Base-by-base conservation (phyloP, 805 yeast genomes). In the Wickerhamia fluorescens region DNA sequence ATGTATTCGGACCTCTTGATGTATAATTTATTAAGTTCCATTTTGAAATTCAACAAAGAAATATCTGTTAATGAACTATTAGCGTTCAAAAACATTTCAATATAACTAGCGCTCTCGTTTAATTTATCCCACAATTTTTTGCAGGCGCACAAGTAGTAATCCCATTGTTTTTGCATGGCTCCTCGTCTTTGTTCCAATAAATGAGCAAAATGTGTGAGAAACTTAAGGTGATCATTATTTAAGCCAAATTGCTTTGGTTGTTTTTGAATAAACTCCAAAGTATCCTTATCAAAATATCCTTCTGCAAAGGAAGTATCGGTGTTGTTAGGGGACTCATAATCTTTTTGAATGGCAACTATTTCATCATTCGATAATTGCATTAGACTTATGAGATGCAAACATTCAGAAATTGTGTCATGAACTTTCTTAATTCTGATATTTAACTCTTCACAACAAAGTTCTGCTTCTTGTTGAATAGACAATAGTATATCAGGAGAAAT, bases 1-100 rank as follows among this genome's bases (percentile, higher is more conserved):
- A 88, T 73, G 39, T 71, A 71, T 32, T 73, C 67, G 16, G 75
- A 68, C 41, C 89, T 75, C 51, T 75, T 72, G 16, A 61, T 54
- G 26, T 70, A 66, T 16, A 88, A 61, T 31, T 82, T 65, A 11
- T 62, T 61, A 29, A 79, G 48, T 41, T 86, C 87, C 16, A 40
- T 37, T 29, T 71, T 66, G 35, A 78, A 72, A 14, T 69, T 71
- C 11, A 52, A 41, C n/a, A 84, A 38, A 2, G 74, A 64, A 1
- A 43, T 28, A 15, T 58, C 56, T 3, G 75, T 70, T 14, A 83
- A 51, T 5, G 67, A 60, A 11, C 58, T 52, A 38, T 80, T 73
- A 0, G 46, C 37, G 23, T 42, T 47, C n/a, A 69, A 36, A 39
- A 81, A 78, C 0, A 46, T 41, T 7, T 52, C 54, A n/a, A 61